A percentile compares a stretch with the other conserved stretches of the same genome.
Conservation (phyloP, 2,329 filamentous ascomycete species). For the Zalaria sp. region DNA sequence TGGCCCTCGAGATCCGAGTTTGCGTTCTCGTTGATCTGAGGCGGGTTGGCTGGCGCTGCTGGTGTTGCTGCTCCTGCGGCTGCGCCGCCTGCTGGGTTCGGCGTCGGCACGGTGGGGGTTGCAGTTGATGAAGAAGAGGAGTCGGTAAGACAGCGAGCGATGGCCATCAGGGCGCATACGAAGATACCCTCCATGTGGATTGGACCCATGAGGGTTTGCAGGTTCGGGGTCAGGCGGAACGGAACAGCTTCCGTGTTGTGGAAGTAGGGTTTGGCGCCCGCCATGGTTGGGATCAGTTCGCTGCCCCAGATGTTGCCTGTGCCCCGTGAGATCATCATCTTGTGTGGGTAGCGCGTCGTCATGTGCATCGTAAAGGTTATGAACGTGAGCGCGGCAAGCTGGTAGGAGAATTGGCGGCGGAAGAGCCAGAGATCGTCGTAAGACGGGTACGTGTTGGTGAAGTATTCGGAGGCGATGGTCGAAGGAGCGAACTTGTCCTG, state of each 20-base stretch:
- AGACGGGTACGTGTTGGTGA: conserved; percentile 73
- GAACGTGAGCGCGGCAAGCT: conserved; percentile 87
- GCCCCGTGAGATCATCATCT: conserved; percentile 77
- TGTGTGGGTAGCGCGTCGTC: conserved; percentile 88
- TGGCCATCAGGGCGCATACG: conserved; percentile 88
- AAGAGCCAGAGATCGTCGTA: conserved; percentile 98
- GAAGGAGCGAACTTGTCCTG: conserved; percentile 86
- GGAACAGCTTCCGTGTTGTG: conserved; percentile 91
- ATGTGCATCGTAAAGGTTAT: conserved; percentile 99
- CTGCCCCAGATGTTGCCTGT: conserved; percentile 94
- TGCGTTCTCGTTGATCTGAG: conserved; percentile 11
- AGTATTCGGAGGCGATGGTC: conserved; percentile 73
- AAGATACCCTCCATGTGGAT: conserved; percentile 94
- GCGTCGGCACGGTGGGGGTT: conserved; percentile 6
- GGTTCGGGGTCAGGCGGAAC: conserved; percentile 91
- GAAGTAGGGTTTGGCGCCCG: conserved; percentile 71
- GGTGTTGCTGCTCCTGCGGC: background rate
- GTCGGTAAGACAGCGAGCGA: conserved; percentile 84
- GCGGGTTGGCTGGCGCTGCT: background rate
- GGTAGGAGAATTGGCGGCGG: conserved; percentile 91
- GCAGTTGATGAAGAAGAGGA: conserved; percentile 29
- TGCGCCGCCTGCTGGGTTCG: conserved; percentile 4
- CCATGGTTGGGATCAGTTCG: conserved; percentile 85
- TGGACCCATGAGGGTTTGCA: conserved; percentile 92
- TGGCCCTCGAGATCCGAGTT: conserved; percentile 77